Conservation (phyloP, 208 protist species). For the Novymonas esmeraldas region DNA sequence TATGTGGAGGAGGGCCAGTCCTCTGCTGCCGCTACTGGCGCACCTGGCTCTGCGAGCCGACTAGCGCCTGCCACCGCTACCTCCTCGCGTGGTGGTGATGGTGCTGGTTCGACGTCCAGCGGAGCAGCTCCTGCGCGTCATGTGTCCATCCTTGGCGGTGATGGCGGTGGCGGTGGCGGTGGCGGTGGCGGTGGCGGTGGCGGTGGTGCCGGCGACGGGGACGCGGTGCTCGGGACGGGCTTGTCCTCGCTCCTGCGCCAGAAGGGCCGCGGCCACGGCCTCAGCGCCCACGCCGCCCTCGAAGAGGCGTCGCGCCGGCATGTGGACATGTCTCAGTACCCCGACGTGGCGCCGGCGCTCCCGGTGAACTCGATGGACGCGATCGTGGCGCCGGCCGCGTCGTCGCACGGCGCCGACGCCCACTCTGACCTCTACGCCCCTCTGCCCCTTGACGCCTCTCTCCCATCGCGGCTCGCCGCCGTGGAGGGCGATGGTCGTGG, state of each 20-base stretch:
- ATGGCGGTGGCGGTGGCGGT: neutral
- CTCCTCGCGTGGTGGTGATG: neutral
- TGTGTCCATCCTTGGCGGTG: no score
- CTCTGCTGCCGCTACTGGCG: neutral
- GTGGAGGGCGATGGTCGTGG: neutral
- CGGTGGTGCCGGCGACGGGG: neutral
- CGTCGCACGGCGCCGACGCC: neutral
- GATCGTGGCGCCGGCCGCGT: conserved; percentile 29
- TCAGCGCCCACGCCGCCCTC: conserved; percentile 36
- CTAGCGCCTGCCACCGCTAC: neutral
- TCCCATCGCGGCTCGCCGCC: conserved; percentile 22
- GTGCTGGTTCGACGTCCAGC: no score
- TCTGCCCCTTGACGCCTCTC: conserved; percentile 32
- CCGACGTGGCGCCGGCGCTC: conserved; percentile 41
- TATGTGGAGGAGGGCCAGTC: conserved; percentile 30
- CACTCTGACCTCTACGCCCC: conserved; percentile 27
- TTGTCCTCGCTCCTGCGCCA: conserved; percentile 20
- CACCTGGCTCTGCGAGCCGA: neutral
- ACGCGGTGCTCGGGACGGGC: neutral
- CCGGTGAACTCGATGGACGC: conserved; percentile 59
- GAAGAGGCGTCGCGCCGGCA: conserved; percentile 46
- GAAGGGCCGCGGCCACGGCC: conserved; percentile 19
- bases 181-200: conserved; percentile 16
- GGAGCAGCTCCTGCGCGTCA: no score
- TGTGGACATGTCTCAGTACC: conserved; percentile 34